phyloP scores from a whole-genome alignment of 495 filamentous ascomycete genomes.

The Podospora comata region DNA sequence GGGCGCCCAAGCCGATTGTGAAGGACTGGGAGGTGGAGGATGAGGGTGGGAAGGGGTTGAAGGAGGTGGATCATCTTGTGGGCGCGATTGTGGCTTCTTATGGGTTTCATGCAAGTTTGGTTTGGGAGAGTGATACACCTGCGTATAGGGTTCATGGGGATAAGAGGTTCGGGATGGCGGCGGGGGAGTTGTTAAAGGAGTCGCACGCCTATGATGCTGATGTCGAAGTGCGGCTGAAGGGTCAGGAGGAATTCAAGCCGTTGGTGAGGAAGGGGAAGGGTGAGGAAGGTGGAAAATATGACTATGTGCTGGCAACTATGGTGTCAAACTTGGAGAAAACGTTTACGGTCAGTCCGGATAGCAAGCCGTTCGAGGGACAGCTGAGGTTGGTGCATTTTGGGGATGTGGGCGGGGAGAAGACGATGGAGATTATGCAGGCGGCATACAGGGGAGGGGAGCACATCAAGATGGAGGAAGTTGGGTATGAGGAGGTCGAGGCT shows the following conservation, averaged over 20 bases:
- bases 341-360: slow-evolving; percentile 72
- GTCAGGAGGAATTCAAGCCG: not conserved
- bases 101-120: slow-evolving; percentile 81
- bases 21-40: not conserved
- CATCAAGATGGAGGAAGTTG: slow-evolving; percentile 51
- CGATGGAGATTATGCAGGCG: slow-evolving; percentile 69
- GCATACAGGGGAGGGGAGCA: slow-evolving; percentile 77
- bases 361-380: slow-evolving; percentile 61
- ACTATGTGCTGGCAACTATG: slow-evolving; percentile 71
- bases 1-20: slow-evolving; percentile 34
- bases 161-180: slow-evolving; percentile 79
- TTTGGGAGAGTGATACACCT: slow-evolving; percentile 80
- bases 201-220: slow-evolving; percentile 67
- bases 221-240: slow-evolving; percentile 39
- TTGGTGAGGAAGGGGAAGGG: not conserved
- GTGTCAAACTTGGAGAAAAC: slow-evolving; percentile 76
- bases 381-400: slow-evolving; percentile 74
- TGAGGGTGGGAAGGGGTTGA: not conserved
- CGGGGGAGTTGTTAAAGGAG: slow-evolving; percentile 61
- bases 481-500: slow-evolving; percentile 63
- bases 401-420: slow-evolving; percentile 55
- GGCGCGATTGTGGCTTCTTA: slow-evolving; percentile 85
- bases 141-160: slow-evolving; percentile 71
- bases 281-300: slow-evolving; percentile 45
- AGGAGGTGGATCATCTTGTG: slow-evolving; percentile 44